Base-by-base conservation (phyloP, 805 yeast genomes). In the Candida awuae region DNA sequence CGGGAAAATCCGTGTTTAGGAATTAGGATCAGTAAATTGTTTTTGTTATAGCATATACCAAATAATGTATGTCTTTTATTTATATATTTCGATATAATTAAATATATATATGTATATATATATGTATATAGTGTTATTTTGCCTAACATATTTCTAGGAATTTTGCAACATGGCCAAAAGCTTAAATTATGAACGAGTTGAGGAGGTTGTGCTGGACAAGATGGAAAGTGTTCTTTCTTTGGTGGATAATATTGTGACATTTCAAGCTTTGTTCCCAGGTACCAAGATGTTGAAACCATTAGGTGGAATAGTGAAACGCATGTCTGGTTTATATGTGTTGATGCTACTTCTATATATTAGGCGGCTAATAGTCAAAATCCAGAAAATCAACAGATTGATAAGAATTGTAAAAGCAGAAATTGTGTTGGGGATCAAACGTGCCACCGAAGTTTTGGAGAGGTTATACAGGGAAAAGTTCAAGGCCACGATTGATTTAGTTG, bases 311-410 rank as follows among this genome's bases (percentile, higher is more conserved):
- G 15, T 61, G 1, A 40, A 39, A n/a, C 53, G 48, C 27, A 35
- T 54, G 4, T 52, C 61, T 2, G 50, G 51, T 23, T 41, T 60
- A 19, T 61, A 61, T 35, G 31, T 60, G 1, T 23, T 61, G 15
- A 54, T 60, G 30, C 47, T 58, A 3, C 10, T 55, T 4, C 49
- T 61, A 7, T 56, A 55, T 34, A 32, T 59, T 27, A 53, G 55
- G 29, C 54, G 53, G 35, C 39, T 53, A 19, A 10, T 55, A 1
- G 12, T 52, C 2, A 42, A 44, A 34, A 39, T 56, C 17, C n/a
- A 51, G 9, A 48, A 47, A 26, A 31, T 60, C n/a, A 51, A 53
- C 30, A 46, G 44, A 37, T 39, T 51, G 8, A 46, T 51, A 25
- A 42, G 34, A 17, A 14, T 48, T 8, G 37, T 52, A 8, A 51